Evolutionary conservation across 2,329 filamentous ascomycete species (phyloP), one percentile per base, ranked within the genome.

Genomic region (Didymellaceae sp.): DNA sequence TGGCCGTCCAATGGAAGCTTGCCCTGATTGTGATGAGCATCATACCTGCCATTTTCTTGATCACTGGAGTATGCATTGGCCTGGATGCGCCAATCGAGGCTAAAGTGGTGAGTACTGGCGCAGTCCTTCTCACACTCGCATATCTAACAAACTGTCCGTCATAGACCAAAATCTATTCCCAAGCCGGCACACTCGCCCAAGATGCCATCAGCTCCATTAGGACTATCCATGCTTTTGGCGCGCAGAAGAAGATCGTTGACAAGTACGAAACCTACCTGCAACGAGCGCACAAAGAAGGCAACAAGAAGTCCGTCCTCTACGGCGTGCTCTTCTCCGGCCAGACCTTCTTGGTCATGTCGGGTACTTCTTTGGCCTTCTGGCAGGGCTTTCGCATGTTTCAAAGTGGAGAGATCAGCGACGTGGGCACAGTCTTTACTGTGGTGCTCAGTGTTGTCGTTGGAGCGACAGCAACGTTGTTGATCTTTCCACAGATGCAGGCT

Each of bases 1-100:
- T 96, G 70, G 76, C 93, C 73, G 89, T 89, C 67, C 94, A 88
- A 74, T 96, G 92, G 89, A 96, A 93, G 74, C 78, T 97, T 56
- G 93, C 93, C 0, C 77, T 96, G 40, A 96, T 97, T 61, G 75
- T 74, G 18, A 73, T 78, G 54, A 75, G 72, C 38, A 75, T 79
- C 17, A 69, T 81, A 0, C 78, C 79, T 0, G 74, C 72, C 9
- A 54, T 54, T 7, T 43, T 63, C 11, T n/a, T 57, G 2, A 43
- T 61, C 11, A 59, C 52, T 8, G 52, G 59, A 3, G 26, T 55
- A 2, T 58, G 49, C 24, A 49, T 50, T 18, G 42, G 24, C 13
- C 42, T 47, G 17, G 56, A 49, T 52, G 57, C 42, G 20, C 55
- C 35, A 6, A 54, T 62, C 31, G 54, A 62, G 34, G 57, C 59